Evolutionary conservation across 2,329 filamentous ascomycete genomes (phyloP).

Genomic region (Fusarium tjaetaba): DNA sequence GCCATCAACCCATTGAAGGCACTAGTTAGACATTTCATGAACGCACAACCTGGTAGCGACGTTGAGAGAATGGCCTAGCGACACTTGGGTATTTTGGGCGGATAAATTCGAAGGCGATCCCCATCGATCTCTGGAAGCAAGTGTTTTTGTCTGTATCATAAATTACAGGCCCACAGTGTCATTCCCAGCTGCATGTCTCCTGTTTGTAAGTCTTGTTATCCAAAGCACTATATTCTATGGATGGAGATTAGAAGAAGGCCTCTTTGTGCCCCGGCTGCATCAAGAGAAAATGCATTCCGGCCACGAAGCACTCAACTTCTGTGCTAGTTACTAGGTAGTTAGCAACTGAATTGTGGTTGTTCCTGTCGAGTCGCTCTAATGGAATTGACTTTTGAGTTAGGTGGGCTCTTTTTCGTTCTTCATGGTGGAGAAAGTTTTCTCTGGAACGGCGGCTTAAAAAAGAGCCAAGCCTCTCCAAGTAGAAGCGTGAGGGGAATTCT

Average conservation of each 20-base stretch:
- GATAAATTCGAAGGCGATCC: slow-evolving; percentile 7
- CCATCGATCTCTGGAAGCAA: not conserved
- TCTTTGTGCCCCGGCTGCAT: not conserved
- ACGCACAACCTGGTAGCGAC: not conserved
- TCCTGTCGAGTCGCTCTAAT: not conserved
- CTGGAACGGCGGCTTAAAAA: slow-evolving; percentile 6
- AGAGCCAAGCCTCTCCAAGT: not conserved
- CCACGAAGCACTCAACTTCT: not conserved
- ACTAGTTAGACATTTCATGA: not conserved
- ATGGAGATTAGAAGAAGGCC: not conserved
- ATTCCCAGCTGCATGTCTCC: not conserved
- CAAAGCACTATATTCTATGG: too few relatives aligned
- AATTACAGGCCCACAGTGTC: not conserved
- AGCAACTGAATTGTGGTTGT: not conserved
- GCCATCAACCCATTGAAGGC: not conserved
- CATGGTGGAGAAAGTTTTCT: not conserved
- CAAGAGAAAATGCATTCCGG: not conserved
- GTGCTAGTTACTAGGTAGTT: not conserved
- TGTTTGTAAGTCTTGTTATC: not conserved
- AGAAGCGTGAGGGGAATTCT: not conserved
- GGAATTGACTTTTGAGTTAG: not conserved
- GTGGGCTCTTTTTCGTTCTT: not conserved
- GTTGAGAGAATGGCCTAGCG: not conserved
- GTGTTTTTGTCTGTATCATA: not conserved
- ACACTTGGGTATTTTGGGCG: not conserved